Evolutionary conservation across 1,284 basidiomycete species (phyloP), one percentile per base, ranked within the genome.

Genomic region (Hymenochaete sp.): DNA sequence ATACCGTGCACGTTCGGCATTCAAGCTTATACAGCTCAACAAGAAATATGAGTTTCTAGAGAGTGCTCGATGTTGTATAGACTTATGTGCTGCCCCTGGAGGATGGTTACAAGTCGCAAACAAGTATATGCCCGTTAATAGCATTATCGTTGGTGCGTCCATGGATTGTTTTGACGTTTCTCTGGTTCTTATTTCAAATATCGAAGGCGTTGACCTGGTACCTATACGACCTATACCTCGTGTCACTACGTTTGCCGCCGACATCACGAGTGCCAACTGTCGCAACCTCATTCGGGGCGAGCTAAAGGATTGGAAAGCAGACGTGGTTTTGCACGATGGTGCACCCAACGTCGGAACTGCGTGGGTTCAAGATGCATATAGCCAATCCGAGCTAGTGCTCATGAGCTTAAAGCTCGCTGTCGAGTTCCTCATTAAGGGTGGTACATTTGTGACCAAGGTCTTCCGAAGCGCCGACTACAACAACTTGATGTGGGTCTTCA

Each of bases 301-400:
- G 64, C 70, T 98, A 53, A 98, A 98, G 65, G 93, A 98, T 64
- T 98, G 96, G 95, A 96, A 93, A 66, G 96, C 96, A n/a, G 96
- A 99, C 62, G 79, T 98, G 45, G 93, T 99, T n/a, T 77, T 99
- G 45, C 96, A 99, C 65, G 96, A 99, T 66, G 96, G 96, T 73
- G 96, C 96, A 33, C 96, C 96, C 33, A 99, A 99, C 63, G 96
- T 99, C 64, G 96, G 96, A 73, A 90, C 93, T 21, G 96, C 96
- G 10, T 99, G 96, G 96, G 80, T 98, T 49, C 96, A 99, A 64
- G 96, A 99, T 67, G 96, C 96, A 1, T 99, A 95, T 70, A 83
- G 82, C 51, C 96, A 99, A 62, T 91, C 91, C 39, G 96, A 99
- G 65, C 83, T 99, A 50, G 95, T 97, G 47, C 75, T 99, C 49